These are phyloP conservation scores for Mrakia gelida DNA, from an alignment of 768 basidiomycete genomes.

Conservation along the genomic window DNA sequence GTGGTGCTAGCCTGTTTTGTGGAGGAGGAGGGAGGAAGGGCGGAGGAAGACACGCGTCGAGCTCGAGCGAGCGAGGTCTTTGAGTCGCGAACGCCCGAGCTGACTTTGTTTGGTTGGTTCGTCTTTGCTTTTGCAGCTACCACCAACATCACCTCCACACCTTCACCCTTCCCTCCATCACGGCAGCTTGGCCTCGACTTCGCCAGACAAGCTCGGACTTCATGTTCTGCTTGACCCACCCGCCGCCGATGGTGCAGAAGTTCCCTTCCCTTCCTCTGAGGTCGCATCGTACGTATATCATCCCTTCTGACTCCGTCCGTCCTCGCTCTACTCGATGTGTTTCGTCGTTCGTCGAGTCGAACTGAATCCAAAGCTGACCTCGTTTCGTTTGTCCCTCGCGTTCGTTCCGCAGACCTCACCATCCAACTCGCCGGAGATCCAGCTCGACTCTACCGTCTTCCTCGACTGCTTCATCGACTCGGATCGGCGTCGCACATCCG, in stretches of 20 bases:
- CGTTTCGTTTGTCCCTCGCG: too few species aligned
- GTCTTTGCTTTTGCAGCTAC: not conserved
- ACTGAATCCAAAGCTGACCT: not conserved
- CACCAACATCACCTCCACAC: conserved; percentile 29
- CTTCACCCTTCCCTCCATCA: conserved; percentile 8
- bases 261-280: conserved; percentile 15
- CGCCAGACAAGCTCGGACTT: conserved; percentile 26
- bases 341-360: not conserved
- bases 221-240: conserved; percentile 26
- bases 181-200: conserved; percentile 12
- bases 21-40: not conserved
- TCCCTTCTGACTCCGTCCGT: not conserved
- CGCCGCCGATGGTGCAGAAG: not conserved
- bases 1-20: not conserved
- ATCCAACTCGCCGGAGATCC: conserved; percentile 27
- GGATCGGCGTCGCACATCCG: not conserved
- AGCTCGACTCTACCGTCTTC: conserved; percentile 1
- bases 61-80: too few species aligned
- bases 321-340: not conserved
- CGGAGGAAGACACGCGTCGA: not conserved
- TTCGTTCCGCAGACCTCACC: conserved; percentile 23
- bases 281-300: conserved; percentile 22
- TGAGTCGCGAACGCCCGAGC: not conserved
- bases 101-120: not conserved
- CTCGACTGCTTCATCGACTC: conserved; percentile 21